phyloP scores from a whole-genome alignment of 257 asterid species.

The Solanum pinnatisectum region DNA sequence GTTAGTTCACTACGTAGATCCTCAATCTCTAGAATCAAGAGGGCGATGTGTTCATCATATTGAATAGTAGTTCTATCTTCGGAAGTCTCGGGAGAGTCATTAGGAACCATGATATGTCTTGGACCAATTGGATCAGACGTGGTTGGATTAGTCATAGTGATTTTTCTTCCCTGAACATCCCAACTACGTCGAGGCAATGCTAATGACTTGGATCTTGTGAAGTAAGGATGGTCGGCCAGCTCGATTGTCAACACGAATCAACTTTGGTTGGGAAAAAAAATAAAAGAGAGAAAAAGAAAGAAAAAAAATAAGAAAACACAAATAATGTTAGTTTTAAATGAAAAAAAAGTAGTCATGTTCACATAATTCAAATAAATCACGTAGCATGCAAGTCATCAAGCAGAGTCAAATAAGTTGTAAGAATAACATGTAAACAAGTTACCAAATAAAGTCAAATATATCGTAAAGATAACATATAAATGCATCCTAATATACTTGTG shows the following conservation, averaged over 20 bases:
- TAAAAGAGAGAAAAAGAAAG: too few species aligned
- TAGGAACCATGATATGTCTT: background rate
- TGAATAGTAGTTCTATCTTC: background rate
- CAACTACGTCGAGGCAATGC: too few species aligned
- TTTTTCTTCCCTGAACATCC: background rate
- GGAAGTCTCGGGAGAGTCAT: too few species aligned
- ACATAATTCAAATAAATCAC: too few species aligned
- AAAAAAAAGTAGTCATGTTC: background rate
- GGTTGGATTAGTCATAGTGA: background rate
- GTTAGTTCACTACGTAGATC: background rate
- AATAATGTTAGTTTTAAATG: background rate
- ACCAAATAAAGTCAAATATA: background rate
- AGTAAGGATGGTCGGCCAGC: background rate
- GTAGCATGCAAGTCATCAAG: background rate
- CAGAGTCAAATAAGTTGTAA: background rate
- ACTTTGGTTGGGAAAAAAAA: background rate
- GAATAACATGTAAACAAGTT: too few species aligned
- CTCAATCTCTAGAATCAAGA: background rate
- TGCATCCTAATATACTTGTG: background rate
- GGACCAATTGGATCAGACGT: background rate
- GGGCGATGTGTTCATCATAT: background rate
- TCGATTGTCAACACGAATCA: background rate
- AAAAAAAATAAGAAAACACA: too few species aligned
- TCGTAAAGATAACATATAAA: too few species aligned
- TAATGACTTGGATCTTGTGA: background rate